These are phyloP conservation scores for Microstegium vimineum DNA, from an alignment of 176 grass and related monocot species.

Conservation along the genomic window DNA sequence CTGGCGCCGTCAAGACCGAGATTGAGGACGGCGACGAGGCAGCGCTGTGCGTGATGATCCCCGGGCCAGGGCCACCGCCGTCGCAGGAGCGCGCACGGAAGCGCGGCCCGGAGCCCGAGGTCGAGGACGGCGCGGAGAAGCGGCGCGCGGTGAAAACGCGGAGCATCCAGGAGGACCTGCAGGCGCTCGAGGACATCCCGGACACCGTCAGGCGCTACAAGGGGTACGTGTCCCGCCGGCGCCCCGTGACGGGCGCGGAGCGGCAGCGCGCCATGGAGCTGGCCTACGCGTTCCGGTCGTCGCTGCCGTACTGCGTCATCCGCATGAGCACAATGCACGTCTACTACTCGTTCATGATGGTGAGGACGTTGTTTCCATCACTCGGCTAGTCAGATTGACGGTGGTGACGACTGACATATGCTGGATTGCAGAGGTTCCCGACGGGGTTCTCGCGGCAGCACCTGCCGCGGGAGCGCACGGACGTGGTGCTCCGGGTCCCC, in stretches of 20 bases:
- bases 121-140: neutral
- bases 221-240: slow-evolving; percentile 50
- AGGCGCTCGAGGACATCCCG: slow-evolving; percentile 19
- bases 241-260: slow-evolving; percentile 46
- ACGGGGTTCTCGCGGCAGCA: slow-evolving; percentile 62
- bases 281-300: slow-evolving; percentile 63
- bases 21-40: slow-evolving; percentile 10
- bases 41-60: slow-evolving; percentile 10
- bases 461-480: slow-evolving; percentile 48
- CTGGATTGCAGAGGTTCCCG: slow-evolving; percentile 61
- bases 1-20: slow-evolving; percentile 23
- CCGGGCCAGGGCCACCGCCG: neutral
- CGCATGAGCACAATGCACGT: slow-evolving; percentile 67
- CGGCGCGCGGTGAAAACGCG: slow-evolving; percentile 17
- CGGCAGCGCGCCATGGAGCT: slow-evolving; percentile 52
- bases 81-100: neutral
- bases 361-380: neutral
- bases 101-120: neutral
- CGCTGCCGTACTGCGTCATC: slow-evolving; percentile 68
- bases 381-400: neutral
- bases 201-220: slow-evolving; percentile 21
- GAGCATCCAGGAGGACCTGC: slow-evolving; percentile 30
- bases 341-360: slow-evolving; percentile 58
- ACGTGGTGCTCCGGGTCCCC: slow-evolving; percentile 51
- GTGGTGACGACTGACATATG: too few relatives aligned